Evolutionary conservation across 2,329 filamentous ascomycete genomes (phyloP), one percentile per base, ranked within the genome.

Genomic region (Pseudogymnoascus sp.): DNA sequence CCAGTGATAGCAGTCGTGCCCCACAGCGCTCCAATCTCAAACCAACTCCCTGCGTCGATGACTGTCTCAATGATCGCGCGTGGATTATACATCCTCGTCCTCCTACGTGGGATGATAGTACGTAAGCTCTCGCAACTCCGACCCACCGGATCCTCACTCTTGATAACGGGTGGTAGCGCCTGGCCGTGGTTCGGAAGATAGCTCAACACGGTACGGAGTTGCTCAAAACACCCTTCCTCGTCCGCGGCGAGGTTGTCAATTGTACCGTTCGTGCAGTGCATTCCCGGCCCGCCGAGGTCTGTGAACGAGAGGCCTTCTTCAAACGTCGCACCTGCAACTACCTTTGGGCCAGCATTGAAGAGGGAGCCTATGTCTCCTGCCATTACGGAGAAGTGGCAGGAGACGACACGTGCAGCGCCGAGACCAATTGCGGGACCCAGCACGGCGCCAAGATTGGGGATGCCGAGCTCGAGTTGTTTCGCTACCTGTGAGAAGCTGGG

Each of bases 361-460:
- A 87, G 67, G 1, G 77, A 76, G 0, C 84, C 84, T 1, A 87
- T 75, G 68, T 87, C 82, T 4, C 74, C 82, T 2, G 84, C 83
- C 84, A 87, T 87, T 35, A 87, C 84, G 1, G 79, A 83, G 67
- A 87, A 87, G 68, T 87, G 84, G 50, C 82, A 86, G 1, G 78
- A 77, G 1, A 84, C 81, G 0, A 86, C 82, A 39, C 84, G 73
- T 1, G 84, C 83, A 2, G 84, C 83, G 6, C 84, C 84, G 2
- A 87, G 73, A 0, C 84, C 84, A 63, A 87, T 85, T 0, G 84
- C 84, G 4, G 84, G 84, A 0, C 84, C 84, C 9, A 87, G 67
- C 0, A 86, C 82, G 1, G 84, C 84, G 1, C 83, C 84, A 1
- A 87, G 67, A 67, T 87, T 87, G 1, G 84, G 84, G 57, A 87